Percentiles rank a stretch among this genome's conserved stretches.
Conservation (phyloP, 2,329 filamentous ascomycete species). For the Diplodia sapinea region DNA sequence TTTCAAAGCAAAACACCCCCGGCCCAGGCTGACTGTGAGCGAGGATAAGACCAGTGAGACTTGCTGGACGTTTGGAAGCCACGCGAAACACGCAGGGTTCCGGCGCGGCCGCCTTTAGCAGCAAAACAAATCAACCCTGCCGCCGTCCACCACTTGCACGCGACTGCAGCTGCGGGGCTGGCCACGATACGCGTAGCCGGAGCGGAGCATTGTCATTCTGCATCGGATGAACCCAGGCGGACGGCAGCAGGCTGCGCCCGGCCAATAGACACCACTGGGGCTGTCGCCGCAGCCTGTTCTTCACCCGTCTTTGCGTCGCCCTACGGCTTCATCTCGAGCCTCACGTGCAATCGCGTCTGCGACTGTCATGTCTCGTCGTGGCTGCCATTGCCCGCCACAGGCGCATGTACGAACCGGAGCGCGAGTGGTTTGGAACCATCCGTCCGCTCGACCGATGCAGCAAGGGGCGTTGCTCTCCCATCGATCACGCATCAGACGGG, state of each 20-base stretch:
- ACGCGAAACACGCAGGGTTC: slow-evolving; percentile 28
- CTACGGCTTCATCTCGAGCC: not conserved
- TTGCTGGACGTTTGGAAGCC: slow-evolving; percentile 23
- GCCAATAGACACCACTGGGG: not conserved
- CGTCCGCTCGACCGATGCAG: not conserved
- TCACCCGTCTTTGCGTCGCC: not conserved
- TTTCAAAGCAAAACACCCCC: slow-evolving; percentile 21
- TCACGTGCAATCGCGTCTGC: no score
- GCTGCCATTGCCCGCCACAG: no score
- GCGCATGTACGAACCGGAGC: not conserved
- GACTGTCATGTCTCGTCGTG: not conserved
- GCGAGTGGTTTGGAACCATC: not conserved
- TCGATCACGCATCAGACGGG: slow-evolving; percentile 10
- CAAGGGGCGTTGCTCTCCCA: slow-evolving; percentile 6
- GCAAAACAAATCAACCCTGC: slow-evolving; percentile 9
- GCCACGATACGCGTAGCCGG: slow-evolving; percentile 6
- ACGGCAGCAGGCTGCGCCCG: not conserved
- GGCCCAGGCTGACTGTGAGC: slow-evolving; percentile 15
- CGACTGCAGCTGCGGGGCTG: slow-evolving; percentile 20
- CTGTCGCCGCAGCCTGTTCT: slow-evolving; percentile 11
- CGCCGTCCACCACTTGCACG: not conserved
- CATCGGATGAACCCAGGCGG: not conserved
- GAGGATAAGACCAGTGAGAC: slow-evolving; percentile 24
- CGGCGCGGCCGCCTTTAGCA: slow-evolving; percentile 1
- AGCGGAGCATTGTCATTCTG: slow-evolving; percentile 17